phyloP scores from a whole-genome alignment of 768 basidiomycete species.

The Dacryopinax spathularia region DNA sequence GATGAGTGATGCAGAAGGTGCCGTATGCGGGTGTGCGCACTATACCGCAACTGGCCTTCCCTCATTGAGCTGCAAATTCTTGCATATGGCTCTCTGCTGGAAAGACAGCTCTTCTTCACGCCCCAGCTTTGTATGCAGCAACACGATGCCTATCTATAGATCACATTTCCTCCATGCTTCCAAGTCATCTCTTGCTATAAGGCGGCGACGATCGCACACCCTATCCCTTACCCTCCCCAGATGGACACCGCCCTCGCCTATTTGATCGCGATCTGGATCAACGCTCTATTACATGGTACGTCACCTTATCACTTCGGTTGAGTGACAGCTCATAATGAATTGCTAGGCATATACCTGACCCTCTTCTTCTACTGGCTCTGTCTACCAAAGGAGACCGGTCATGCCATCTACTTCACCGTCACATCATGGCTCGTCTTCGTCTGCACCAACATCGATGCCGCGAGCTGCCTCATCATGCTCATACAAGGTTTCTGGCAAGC shows the following conservation, averaged over 20 bases:
- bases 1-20: no score
- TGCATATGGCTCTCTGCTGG: no score
- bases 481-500: neutral
- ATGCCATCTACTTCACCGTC: neutral
- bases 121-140: no score
- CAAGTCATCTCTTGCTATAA: no score
- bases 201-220: neutral
- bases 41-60: no score
- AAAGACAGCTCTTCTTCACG: no score
- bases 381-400: neutral
- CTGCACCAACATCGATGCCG: neutral
- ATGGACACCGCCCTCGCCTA: neutral
- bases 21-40: no score
- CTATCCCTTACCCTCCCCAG: neutral
- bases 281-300: neutral
- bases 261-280: neutral
- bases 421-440: neutral
- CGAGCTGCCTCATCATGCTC: slow-evolving; percentile 1
- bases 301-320: neutral
- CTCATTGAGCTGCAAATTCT: no score
- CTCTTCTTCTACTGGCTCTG: neutral
- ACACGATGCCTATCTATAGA: no score
- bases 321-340: no score
- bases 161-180: no score
- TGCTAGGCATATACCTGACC: neutral